Conservation (phyloP, 306 rosid species). For the Vachellia pachyceras region DNA sequence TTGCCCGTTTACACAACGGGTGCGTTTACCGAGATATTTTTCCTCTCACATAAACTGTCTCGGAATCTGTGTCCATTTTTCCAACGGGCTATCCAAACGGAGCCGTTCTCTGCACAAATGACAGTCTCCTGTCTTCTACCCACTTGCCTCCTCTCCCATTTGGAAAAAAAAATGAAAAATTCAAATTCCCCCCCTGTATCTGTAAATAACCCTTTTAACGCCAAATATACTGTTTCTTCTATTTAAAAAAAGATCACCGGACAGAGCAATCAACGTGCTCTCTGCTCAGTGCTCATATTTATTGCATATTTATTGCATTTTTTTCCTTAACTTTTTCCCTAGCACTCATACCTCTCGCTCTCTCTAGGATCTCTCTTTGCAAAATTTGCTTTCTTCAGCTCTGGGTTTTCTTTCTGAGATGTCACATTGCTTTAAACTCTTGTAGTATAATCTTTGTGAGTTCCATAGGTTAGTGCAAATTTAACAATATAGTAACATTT, state of each 20-base stretch:
- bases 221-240: slow-evolving; percentile 13
- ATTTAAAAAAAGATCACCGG: slow-evolving; percentile 32
- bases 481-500: not conserved
- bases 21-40: too few relatives aligned
- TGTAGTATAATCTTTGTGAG: not conserved
- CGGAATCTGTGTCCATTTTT: too few relatives aligned
- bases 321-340: not conserved
- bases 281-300: slow-evolving; percentile 39
- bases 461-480: slow-evolving; percentile 15
- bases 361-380: slow-evolving; percentile 41
- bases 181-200: too few relatives aligned
- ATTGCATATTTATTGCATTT: slow-evolving; percentile 24
- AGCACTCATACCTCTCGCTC: not conserved
- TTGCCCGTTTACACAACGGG: too few relatives aligned
- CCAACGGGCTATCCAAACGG: too few relatives aligned
- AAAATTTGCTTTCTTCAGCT: slow-evolving; percentile 23
- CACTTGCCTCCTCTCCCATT: too few relatives aligned
- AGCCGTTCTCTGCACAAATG: too few relatives aligned
- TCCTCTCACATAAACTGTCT: too few relatives aligned
- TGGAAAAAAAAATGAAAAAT: too few relatives aligned
- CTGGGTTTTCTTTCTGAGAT: slow-evolving; percentile 1
- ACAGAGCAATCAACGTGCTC: slow-evolving; percentile 27
- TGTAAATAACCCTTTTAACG: too few relatives aligned
- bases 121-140: too few relatives aligned
- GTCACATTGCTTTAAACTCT: slow-evolving; percentile 9